A percentile compares a stretch with the other conserved stretches of the same genome.
Conservation (phyloP, 1,284 basidiomycete genomes). For the Ceratorhiza oryzae-sativae region DNA sequence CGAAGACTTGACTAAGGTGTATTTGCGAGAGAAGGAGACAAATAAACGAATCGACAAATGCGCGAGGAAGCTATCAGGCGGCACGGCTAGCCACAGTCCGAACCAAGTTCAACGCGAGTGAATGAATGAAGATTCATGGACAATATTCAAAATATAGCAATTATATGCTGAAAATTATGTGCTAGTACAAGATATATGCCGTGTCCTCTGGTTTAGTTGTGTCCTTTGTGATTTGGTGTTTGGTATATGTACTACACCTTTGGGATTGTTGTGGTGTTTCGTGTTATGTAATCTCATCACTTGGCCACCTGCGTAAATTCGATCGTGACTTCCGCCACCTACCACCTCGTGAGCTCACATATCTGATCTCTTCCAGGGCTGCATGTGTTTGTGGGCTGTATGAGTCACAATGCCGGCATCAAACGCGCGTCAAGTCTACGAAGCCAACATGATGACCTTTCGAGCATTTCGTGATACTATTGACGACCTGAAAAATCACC, state of each 20-base stretch:
- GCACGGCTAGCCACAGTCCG: neutral
- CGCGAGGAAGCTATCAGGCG: neutral
- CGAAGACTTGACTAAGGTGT: conserved; percentile 3
- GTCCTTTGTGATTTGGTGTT: neutral
- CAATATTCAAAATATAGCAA: too few species aligned
- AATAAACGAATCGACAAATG: neutral
- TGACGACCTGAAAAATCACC: conserved; percentile 9
- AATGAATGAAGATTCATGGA: too few species aligned
- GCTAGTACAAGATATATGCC: too few species aligned
- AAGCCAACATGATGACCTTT: conserved; percentile 29
- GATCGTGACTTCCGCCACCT: neutral
- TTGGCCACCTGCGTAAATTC: neutral
- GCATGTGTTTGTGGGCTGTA: neutral
- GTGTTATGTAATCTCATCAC: neutral
- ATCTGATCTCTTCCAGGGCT: neutral
- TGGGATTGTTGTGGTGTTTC: neutral
- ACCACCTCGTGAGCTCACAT: neutral
- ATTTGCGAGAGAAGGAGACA: conserved; percentile 11
- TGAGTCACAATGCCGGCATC: neutral
- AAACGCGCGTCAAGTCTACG: conserved; percentile 9
- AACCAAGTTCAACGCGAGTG: neutral
- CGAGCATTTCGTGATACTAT: conserved; percentile 21
- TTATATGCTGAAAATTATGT: too few species aligned
- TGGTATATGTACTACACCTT: neutral
- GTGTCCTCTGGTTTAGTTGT: neutral